Evolutionary conservation across 1,139 yeast genomes (phyloP).

Genomic region (Pichia sp.): DNA sequence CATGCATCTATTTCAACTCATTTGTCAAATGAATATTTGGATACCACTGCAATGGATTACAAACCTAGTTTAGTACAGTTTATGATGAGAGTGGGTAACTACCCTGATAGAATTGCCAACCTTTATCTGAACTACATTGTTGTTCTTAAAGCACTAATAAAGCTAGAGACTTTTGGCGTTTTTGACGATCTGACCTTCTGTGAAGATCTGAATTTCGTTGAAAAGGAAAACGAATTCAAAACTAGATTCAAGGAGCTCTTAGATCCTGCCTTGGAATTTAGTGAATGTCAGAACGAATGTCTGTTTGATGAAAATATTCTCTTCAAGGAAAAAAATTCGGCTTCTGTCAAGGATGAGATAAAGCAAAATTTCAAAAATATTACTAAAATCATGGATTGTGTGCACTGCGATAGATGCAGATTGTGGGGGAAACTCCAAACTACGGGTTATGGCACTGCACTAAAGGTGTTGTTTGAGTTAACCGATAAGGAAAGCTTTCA

Average conservation of each 20-base stretch:
- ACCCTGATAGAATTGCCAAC: constrained; percentile 84
- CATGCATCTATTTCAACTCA: constrained; percentile 96
- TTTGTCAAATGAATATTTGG: constrained; percentile 77
- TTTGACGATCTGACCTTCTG: constrained; percentile 28
- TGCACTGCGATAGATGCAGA: constrained; percentile 95
- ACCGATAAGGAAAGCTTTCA: constrained; percentile 40
- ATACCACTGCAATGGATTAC: constrained; percentile 72
- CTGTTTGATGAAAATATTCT: constrained; percentile 48
- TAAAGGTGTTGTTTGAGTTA: constrained; percentile 82
- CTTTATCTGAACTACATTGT: constrained; percentile 90
- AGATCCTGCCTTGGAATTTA: constrained; percentile 26
- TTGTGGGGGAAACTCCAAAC: constrained; percentile 98
- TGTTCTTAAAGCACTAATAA: constrained; percentile 74
- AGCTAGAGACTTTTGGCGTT: constrained; percentile 37
- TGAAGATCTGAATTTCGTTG: constrained; percentile 26
- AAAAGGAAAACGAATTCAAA: constrained; percentile 29
- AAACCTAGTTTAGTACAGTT: constrained; percentile 78
- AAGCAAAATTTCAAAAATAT: constrained; percentile 82
- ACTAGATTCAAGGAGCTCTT: constrained; percentile 25
- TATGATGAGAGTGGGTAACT: constrained; percentile 84
- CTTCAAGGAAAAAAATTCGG: constrained; percentile 47
- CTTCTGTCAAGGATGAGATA: constrained; percentile 68
- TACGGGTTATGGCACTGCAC: constrained; percentile 94
- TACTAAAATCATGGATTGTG: constrained; percentile 94
- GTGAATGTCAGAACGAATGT: constrained; percentile 18